Percentiles rank a stretch among this genome's conserved stretches.
phyloP scores from a whole-genome alignment of 2,329 filamentous ascomycete genomes.

The Nothophaeocryptopus gaeumannii region DNA sequence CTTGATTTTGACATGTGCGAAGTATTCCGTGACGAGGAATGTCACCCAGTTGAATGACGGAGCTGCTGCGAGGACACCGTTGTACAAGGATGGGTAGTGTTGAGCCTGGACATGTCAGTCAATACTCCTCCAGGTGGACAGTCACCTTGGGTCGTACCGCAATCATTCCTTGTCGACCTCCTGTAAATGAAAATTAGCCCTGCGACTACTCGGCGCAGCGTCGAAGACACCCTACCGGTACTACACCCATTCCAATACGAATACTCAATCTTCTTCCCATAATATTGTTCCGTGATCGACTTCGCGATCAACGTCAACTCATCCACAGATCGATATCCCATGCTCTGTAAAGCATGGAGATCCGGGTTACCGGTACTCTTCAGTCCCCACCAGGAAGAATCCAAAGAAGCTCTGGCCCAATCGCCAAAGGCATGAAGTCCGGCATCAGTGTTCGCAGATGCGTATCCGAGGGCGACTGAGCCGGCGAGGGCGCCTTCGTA shows the following conservation, averaged over 20 bases:
- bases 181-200: constrained; percentile 2
- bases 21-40: constrained; percentile 31
- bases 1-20: constrained; percentile 34
- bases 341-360: constrained; percentile 35
- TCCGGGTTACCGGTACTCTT: constrained; percentile 35
- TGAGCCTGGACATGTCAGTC: constrained; percentile 25
- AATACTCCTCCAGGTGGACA: no score
- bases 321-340: constrained; percentile 33
- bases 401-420: constrained; percentile 7
- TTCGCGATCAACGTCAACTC: constrained; percentile 38
- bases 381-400: constrained; percentile 26
- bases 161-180: constrained; percentile 39
- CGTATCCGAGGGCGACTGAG: constrained; percentile 26
- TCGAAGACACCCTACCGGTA: constrained; percentile 23
- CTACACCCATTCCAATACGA: constrained; percentile 43
- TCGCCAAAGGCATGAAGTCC: constrained; percentile 18
- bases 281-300: constrained; percentile 31
- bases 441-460: constrained; percentile 29
- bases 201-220: background rate
- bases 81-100: constrained; percentile 37
- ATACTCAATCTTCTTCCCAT: constrained; percentile 33
- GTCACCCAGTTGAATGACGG: constrained; percentile 41
- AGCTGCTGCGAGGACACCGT: constrained; percentile 42
- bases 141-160: background rate
- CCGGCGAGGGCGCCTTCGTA: constrained; percentile 11